Evolutionary conservation across 805 yeast species (phyloP), one percentile per base, ranked within the genome.

Genomic region (Ogataea naganishii): DNA sequence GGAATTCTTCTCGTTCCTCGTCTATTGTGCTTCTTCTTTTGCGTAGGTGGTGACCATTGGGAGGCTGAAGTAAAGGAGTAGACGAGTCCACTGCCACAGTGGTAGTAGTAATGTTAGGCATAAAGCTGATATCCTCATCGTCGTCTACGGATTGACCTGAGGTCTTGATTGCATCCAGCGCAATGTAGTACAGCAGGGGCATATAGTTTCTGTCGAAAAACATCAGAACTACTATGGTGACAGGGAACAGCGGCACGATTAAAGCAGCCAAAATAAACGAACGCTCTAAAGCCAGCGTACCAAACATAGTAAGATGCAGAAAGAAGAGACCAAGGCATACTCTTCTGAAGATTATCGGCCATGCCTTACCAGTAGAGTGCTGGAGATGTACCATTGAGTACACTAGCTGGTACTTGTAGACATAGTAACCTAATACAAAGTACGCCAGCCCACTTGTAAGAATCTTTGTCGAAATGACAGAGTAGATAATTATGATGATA

Each of bases 331-430:
- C 81, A 18, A 74, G 45, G 32, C 73, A 64, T 18, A 72, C 58
- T 29, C 81, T 49, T 33, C 75, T 56, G 38, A 72, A 72, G 6
- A 74, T 70, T 53, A 73, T 67, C 3, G 78, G 78, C 81, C 81
- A 74, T 4, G 71, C 76, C 41, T 72, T 72, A 5, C 81, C 81
- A 0, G 80, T 74, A 10, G 78, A 70, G 47, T 74, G 80, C 15
- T 72, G 76, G 1, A 78, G 75, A 41, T 74, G 80, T 16, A 74
- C 77, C 58, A 65, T 67, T 34, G 74, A 66, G 48, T 72, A 74
- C 12, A 72, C 64, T 38, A 74, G 54, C 54, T 74, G 81, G 43
- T 74, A 74, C 49, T 74, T 74, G 51, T 72, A 74, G 10, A 70
- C 75, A 42, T 69, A 73, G 43, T 63, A 72, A 1, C 80, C 80